phyloP scores from a whole-genome alignment of 768 basidiomycete genomes.

The Galerina sulciceps region DNA sequence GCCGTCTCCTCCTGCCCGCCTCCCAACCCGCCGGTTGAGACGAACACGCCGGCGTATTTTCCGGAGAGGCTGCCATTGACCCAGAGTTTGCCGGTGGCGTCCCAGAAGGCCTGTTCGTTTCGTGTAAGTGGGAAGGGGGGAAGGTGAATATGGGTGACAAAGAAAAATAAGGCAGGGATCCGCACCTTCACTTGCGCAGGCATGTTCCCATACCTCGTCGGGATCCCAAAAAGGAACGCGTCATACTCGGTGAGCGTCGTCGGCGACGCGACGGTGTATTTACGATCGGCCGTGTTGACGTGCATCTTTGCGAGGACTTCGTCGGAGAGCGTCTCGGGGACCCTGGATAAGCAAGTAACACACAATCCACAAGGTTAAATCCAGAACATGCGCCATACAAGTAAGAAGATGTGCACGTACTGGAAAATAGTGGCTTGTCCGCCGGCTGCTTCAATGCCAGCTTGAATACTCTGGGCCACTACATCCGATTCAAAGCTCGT shows the following conservation, averaged over 20 bases:
- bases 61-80: slow-evolving; percentile 59
- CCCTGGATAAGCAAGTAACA: no score
- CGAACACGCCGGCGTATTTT: slow-evolving; percentile 78
- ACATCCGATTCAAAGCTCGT: slow-evolving; percentile 1
- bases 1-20: slow-evolving; percentile 80
- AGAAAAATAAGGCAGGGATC: not conserved
- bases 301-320: slow-evolving; percentile 66
- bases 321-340: slow-evolving; percentile 66
- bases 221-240: slow-evolving; percentile 71
- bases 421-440: slow-evolving; percentile 45
- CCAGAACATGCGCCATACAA: not conserved
- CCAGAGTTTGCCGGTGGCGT: slow-evolving; percentile 75
- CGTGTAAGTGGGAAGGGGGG: not conserved
- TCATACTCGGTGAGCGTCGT: slow-evolving; percentile 57
- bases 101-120: slow-evolving; percentile 67
- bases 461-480: slow-evolving; percentile 50
- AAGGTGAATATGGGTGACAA: not conserved
- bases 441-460: slow-evolving; percentile 39
- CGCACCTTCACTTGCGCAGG: slow-evolving; percentile 58
- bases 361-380: not conserved
- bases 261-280: slow-evolving; percentile 52
- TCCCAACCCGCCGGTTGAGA: slow-evolving; percentile 72
- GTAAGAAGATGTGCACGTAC: slow-evolving; percentile 28
- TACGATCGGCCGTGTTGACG: slow-evolving; percentile 60
- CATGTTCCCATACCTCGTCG: slow-evolving; percentile 78